A percentile compares a stretch with the other conserved stretches of the same genome.
Conservation (phyloP, 148 eudicot species). For the Beta vulgaris region DNA sequence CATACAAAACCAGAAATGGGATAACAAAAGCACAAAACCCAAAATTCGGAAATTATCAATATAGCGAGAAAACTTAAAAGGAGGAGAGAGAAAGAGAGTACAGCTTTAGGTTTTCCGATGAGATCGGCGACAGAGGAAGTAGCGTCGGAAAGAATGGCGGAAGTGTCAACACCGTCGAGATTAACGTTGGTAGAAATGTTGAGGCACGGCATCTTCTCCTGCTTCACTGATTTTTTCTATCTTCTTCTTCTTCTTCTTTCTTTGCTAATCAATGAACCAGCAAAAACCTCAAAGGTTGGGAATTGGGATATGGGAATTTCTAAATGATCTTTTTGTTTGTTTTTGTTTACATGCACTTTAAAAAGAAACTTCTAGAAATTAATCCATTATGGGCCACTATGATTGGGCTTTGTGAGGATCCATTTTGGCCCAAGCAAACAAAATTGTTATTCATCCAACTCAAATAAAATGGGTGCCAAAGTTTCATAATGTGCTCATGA, state of each 20-base stretch:
- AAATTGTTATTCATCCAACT: too few species aligned
- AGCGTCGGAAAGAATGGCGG: slow-evolving; percentile 76
- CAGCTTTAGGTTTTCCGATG: slow-evolving; percentile 81
- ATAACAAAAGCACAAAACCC: not conserved
- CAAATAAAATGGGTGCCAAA: too few species aligned
- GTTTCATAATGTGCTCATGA: too few species aligned
- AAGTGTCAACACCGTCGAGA: slow-evolving; percentile 79
- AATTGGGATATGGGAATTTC: too few species aligned
- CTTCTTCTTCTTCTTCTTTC: not conserved
- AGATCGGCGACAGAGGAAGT: slow-evolving; percentile 67
- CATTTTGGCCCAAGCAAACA: too few species aligned
- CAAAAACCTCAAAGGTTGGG: too few species aligned
- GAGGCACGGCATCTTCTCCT: slow-evolving; percentile 82
- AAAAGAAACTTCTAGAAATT: too few species aligned
- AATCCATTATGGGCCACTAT: too few species aligned
- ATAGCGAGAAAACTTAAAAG: too few species aligned
- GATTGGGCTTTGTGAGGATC: too few species aligned
- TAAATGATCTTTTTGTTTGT: too few species aligned
- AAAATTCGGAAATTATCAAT: not conserved
- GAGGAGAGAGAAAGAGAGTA: slow-evolving; percentile 21
- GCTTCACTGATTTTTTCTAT: not conserved
- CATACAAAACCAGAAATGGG: not conserved
- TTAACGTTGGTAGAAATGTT: slow-evolving; percentile 80
- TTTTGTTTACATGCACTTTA: too few species aligned
- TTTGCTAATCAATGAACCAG: not conserved